phyloP scores from a whole-genome alignment of 352 stramenopile genomes.

The Phytophthora cajani region DNA sequence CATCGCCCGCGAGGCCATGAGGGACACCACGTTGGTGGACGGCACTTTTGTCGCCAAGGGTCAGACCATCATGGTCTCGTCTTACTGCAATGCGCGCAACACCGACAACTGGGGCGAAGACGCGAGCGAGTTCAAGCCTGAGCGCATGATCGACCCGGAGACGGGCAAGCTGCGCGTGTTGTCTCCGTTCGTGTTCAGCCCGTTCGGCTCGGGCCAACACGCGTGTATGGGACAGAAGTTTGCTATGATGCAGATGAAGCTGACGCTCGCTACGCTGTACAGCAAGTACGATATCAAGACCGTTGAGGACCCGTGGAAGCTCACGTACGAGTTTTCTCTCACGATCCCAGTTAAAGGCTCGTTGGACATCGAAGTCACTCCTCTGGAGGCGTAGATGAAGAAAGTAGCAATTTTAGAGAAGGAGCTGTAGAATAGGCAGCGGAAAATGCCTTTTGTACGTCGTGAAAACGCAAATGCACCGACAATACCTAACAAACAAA shows the following conservation, averaged over 20 bases:
- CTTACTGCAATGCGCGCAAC: slow-evolving; percentile 36
- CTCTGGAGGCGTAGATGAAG: background rate
- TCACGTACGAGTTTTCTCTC: slow-evolving; percentile 60
- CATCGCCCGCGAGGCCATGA: slow-evolving; percentile 50
- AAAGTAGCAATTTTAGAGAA: background rate
- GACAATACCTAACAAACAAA: too few relatives aligned
- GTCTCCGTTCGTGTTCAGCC: slow-evolving; percentile 30
- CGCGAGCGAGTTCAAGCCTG: slow-evolving; percentile 55
- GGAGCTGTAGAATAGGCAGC: background rate
- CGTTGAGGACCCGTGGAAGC: slow-evolving; percentile 42
- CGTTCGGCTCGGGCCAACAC: slow-evolving; percentile 60
- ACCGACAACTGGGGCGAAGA: slow-evolving; percentile 59
- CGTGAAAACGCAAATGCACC: background rate
- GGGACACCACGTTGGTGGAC: slow-evolving; percentile 39
- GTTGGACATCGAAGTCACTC: slow-evolving; percentile 24
- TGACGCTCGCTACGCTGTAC: slow-evolving; percentile 53
- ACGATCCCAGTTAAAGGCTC: slow-evolving; percentile 46
- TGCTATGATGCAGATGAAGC: slow-evolving; percentile 66
- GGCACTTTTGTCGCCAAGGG: slow-evolving; percentile 33
- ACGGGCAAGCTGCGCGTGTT: slow-evolving; percentile 40
- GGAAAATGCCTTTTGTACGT: background rate
- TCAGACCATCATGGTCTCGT: slow-evolving; percentile 29
- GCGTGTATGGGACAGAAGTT: slow-evolving; percentile 62
- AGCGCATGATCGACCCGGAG: slow-evolving; percentile 58
- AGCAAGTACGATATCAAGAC: slow-evolving; percentile 53